Evolutionary conservation across 495 filamentous ascomycete species (phyloP).

Genomic region (Penicillium atrosanguineum): DNA sequence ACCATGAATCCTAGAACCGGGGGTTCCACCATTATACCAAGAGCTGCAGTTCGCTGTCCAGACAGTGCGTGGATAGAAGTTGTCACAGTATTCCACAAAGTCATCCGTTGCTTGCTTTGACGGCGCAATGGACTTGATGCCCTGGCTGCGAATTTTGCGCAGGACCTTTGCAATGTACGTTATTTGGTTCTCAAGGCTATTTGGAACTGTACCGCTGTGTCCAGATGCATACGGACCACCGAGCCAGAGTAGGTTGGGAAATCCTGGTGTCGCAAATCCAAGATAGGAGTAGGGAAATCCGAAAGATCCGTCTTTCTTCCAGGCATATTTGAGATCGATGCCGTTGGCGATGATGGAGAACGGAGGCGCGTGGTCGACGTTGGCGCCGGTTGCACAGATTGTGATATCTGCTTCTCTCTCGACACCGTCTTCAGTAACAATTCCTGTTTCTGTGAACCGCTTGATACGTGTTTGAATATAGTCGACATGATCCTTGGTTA

Average conservation of each 20-base stretch:
- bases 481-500: conserved; percentile 60
- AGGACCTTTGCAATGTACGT: conserved; percentile 62
- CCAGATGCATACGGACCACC: conserved; percentile 50
- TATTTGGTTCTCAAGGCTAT: conserved; percentile 54
- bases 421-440: conserved; percentile 52
- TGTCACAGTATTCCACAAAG: conserved; percentile 59
- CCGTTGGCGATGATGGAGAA: conserved; percentile 56
- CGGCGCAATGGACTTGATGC: conserved; percentile 58
- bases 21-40: conserved; percentile 66
- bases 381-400: conserved; percentile 69
- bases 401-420: conserved; percentile 54
- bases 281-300: conserved; percentile 66
- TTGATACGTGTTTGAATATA: conserved; percentile 58
- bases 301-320: conserved; percentile 51
- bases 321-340: conserved; percentile 47
- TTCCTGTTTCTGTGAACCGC: conserved; percentile 54
- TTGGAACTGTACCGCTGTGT: conserved; percentile 50
- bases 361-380: conserved; percentile 55
- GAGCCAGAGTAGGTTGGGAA: conserved; percentile 62
- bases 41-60: conserved; percentile 59
- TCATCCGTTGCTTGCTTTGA: conserved; percentile 56
- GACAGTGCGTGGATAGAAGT: conserved; percentile 61
- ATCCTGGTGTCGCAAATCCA: conserved; percentile 57
- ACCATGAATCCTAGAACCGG: conserved; percentile 56
- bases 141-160: conserved; percentile 61